Conservation (phyloP, 495 filamentous ascomycete species). For the Diplogelasinospora grovesii region DNA sequence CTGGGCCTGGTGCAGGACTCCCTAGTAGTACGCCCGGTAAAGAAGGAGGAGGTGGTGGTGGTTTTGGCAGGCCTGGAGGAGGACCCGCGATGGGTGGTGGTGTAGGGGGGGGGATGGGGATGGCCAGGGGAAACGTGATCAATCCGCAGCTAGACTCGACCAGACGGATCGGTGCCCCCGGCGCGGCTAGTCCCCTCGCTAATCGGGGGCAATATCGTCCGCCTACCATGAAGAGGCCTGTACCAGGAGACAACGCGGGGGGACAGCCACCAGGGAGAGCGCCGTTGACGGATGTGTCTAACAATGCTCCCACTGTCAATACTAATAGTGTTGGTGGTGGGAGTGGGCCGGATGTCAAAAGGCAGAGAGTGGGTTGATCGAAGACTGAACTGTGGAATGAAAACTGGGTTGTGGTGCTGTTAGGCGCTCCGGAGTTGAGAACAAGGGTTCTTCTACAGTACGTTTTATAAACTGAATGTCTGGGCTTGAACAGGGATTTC, state of each 20-base stretch:
- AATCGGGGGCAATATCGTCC: slow-evolving; percentile 57
- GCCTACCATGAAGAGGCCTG: slow-evolving; percentile 48
- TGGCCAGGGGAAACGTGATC: slow-evolving; percentile 46
- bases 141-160: slow-evolving; percentile 65
- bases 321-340: not conserved
- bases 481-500: no score
- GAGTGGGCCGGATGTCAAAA: slow-evolving; percentile 31
- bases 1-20: not conserved
- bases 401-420: not conserved
- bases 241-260: not conserved
- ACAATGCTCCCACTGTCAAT: slow-evolving; percentile 19
- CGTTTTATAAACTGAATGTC: no score
- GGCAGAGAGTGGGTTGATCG: slow-evolving; percentile 31
- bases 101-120: not conserved
- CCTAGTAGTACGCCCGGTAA: no score
- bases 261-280: slow-evolving; percentile 16
- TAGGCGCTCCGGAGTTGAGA: not conserved
- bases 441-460: no score
- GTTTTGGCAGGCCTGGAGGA: no score
- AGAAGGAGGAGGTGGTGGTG: no score
- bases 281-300: slow-evolving; percentile 35
- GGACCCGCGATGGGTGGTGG: no score
- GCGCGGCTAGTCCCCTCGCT: slow-evolving; percentile 46
- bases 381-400: not conserved
- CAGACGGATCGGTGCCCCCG: slow-evolving; percentile 69